Evolutionary conservation across 176 grass and related monocot genomes (phyloP).

Genomic region (Eleusine coracana): DNA sequence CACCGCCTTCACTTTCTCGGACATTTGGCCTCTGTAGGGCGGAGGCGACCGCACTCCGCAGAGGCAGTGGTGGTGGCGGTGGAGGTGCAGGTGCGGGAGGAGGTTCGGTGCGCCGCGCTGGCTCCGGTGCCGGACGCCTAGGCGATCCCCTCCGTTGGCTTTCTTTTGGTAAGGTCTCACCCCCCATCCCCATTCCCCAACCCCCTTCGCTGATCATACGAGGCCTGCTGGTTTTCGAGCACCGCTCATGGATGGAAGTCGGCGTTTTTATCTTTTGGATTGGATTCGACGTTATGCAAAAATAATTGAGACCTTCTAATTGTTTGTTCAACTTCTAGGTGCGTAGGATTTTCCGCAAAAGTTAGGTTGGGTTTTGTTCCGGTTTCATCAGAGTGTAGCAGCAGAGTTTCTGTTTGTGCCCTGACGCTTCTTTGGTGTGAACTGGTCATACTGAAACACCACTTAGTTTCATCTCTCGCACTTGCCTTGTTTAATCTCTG

Average conservation of each 20-base stretch:
- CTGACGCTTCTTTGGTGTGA: neutral
- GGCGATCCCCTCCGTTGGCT: neutral
- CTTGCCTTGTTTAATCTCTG: neutral
- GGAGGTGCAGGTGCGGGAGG: neutral
- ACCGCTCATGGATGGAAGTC: neutral
- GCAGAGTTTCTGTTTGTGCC: neutral
- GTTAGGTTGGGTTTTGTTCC: neutral
- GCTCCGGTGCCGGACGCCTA: no score
- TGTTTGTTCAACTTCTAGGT: neutral
- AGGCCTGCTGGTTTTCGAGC: neutral
- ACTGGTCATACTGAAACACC: neutral
- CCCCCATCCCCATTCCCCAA: neutral
- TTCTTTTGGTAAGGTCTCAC: neutral
- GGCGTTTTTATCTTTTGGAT: neutral
- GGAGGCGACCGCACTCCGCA: neutral
- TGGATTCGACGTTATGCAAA: neutral
- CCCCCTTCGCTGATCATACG: neutral
- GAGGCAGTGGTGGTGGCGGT: no score
- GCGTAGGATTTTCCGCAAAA: neutral
- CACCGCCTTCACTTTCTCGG: neutral
- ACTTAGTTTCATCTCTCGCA: neutral
- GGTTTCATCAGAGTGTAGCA: neutral
- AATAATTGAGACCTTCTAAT: neutral
- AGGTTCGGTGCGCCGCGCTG: neutral
- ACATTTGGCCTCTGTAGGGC: neutral